A percentile compares a stretch with the other conserved stretches of the same genome.
Evolutionary conservation across 2,329 filamentous ascomycete species (phyloP).

Genomic region (Dactylonectria estremocensis): DNA sequence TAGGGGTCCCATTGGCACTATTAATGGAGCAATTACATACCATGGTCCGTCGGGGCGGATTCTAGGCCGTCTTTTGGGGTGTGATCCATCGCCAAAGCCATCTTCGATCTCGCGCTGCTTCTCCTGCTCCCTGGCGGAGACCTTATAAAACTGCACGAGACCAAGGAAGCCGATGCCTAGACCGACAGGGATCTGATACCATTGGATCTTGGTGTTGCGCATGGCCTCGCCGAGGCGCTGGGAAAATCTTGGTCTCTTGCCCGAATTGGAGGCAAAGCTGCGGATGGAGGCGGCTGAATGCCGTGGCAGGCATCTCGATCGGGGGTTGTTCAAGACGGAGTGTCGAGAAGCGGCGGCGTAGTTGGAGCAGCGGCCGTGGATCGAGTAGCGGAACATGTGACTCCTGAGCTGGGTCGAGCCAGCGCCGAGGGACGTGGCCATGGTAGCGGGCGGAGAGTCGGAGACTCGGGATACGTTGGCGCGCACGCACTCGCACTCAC

Average conservation of each 20-base stretch:
- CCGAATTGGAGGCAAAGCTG: slow-evolving; percentile 55
- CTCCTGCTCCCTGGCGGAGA: slow-evolving; percentile 71
- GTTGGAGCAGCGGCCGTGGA: slow-evolving; percentile 50
- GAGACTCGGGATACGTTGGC: slow-evolving; percentile 4
- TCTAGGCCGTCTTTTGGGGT: slow-evolving; percentile 68
- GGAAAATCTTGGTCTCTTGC: slow-evolving; percentile 65
- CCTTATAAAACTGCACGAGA: slow-evolving; percentile 86
- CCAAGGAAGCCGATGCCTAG: slow-evolving; percentile 90
- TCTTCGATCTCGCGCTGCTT: slow-evolving; percentile 62
- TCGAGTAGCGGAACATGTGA: slow-evolving; percentile 50
- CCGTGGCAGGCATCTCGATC: slow-evolving; percentile 46
- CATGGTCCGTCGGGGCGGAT: slow-evolving; percentile 90
- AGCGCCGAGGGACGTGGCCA: slow-evolving; percentile 54
- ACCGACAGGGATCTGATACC: slow-evolving; percentile 92
- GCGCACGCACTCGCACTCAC: slow-evolving; percentile 1
- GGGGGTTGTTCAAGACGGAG: slow-evolving; percentile 42
- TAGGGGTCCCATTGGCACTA: neutral
- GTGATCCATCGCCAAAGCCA: slow-evolving; percentile 57
- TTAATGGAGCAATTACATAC: slow-evolving; percentile 57
- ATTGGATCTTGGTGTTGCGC: slow-evolving; percentile 76
- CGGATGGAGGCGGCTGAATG: slow-evolving; percentile 46
- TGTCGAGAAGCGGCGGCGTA: slow-evolving; percentile 44
- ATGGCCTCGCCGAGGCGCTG: slow-evolving; percentile 66
- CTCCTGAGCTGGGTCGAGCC: slow-evolving; percentile 54
- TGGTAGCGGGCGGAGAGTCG: slow-evolving; percentile 38